These are phyloP conservation scores for Yamadazyma endophytica DNA, from an alignment of 805 yeast genomes.

Conservation along the genomic window DNA sequence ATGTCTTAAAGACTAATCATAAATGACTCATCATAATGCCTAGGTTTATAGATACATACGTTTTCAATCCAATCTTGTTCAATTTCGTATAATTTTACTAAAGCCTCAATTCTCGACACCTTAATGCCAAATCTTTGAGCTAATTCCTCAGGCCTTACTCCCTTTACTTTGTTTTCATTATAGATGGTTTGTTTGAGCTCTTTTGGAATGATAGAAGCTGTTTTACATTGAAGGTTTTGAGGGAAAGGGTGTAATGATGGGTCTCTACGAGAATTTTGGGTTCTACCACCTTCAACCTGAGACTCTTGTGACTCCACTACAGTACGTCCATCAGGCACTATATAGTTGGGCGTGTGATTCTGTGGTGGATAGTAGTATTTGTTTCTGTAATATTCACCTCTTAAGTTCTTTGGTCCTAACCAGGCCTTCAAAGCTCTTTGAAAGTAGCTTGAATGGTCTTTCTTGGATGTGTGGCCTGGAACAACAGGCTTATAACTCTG, in stretches of 20 bases:
- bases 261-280: slow-evolving; percentile 15
- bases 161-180: slow-evolving; percentile 49
- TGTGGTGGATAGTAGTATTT: slow-evolving; percentile 67
- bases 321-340: slow-evolving; percentile 50
- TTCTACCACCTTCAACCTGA: slow-evolving; percentile 9
- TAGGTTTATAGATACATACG: slow-evolving; percentile 47
- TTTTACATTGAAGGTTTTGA: slow-evolving; percentile 60
- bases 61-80: slow-evolving; percentile 58
- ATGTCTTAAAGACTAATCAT: slow-evolving; percentile 84
- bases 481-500: slow-evolving; percentile 24
- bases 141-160: slow-evolving; percentile 61
- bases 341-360: slow-evolving; percentile 69
- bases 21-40: slow-evolving; percentile 14
- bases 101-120: slow-evolving; percentile 86
- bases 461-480: slow-evolving; percentile 28
- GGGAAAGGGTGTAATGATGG: slow-evolving; percentile 75
- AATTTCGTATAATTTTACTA: slow-evolving; percentile 60
- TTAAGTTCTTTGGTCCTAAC: slow-evolving; percentile 78
- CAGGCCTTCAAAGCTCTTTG: slow-evolving; percentile 65
- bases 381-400: slow-evolving; percentile 77
- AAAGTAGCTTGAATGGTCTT: slow-evolving; percentile 49
- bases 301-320: slow-evolving; percentile 12
- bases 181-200: slow-evolving; percentile 59
- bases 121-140: slow-evolving; percentile 78
- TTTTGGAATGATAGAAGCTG: slow-evolving; percentile 58